Conservation (phyloP, 2,329 filamentous ascomycete species). For the Alternaria hordeiaustralica region DNA sequence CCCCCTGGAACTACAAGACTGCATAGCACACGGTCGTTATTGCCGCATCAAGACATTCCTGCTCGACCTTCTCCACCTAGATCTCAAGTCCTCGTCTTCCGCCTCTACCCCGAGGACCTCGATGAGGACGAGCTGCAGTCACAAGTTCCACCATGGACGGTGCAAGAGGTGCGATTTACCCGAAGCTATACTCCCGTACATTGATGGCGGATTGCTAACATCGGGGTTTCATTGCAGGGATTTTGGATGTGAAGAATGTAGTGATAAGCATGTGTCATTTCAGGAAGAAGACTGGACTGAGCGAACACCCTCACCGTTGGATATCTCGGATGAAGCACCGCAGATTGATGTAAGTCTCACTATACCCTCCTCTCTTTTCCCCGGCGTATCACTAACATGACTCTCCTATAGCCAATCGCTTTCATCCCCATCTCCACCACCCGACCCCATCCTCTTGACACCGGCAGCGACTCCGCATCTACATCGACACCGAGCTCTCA, state of each 20-base stretch:
- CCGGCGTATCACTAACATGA: not conserved
- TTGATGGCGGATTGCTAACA: not conserved
- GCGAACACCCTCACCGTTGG: not conserved
- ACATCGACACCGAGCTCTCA: not conserved
- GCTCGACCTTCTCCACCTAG: not conserved
- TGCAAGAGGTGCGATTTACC: slow-evolving; percentile 1
- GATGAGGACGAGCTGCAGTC: not conserved
- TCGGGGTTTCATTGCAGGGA: not conserved
- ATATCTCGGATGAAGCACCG: not conserved
- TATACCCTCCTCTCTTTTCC: not conserved
- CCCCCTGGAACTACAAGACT: not conserved
- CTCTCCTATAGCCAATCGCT: not conserved
- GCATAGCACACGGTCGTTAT: slow-evolving; percentile 1
- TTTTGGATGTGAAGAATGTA: not conserved
- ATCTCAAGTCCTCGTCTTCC: not conserved
- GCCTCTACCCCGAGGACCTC: not conserved
- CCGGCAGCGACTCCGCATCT: not conserved
- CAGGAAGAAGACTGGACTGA: not conserved
- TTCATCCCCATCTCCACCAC: not conserved
- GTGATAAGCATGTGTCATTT: not conserved
- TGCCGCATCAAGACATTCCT: not conserved
- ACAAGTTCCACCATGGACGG: not conserved
- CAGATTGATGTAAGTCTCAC: not conserved
- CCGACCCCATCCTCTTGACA: not conserved
- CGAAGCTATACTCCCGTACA: not conserved